Evolutionary conservation across 306 rosid species (phyloP).

Genomic region (Astragalus glycyphyllos): DNA sequence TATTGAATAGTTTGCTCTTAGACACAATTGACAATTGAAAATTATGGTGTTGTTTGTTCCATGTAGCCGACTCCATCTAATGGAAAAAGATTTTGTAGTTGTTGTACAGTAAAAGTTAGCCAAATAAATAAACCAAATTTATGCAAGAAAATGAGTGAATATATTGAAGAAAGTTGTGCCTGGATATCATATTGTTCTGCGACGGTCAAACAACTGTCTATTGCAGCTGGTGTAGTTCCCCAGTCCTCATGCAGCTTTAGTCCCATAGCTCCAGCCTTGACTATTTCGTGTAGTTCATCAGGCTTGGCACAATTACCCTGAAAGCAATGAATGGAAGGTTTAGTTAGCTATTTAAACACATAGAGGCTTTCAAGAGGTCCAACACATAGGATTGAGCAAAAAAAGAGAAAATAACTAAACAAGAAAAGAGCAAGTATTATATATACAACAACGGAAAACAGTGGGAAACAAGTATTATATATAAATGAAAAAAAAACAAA

Average conservation of each 20-base stretch:
- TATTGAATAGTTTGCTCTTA: not conserved
- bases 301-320: constrained; percentile 87
- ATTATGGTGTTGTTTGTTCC: not conserved
- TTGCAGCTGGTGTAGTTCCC: constrained; percentile 95
- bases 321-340: constrained; percentile 39
- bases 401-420: not conserved
- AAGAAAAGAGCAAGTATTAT: constrained; percentile 6
- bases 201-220: constrained; percentile 75
- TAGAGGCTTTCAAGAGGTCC: constrained; percentile 15
- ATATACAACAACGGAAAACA: constrained; percentile 36
- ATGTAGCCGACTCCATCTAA: not conserved
- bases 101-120: constrained; percentile 30
- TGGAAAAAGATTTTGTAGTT: not conserved
- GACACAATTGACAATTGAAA: not conserved
- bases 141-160: constrained; percentile 19
- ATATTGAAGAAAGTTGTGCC: constrained; percentile 47
- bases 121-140: constrained; percentile 10
- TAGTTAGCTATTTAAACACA: constrained; percentile 17
- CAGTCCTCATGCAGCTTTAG: constrained; percentile 97
- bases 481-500: constrained; percentile 43
- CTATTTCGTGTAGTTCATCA: constrained; percentile 69
- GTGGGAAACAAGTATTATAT: not conserved
- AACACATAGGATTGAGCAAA: constrained; percentile 7
- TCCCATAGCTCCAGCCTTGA: constrained; percentile 96
- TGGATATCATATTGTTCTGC: constrained; percentile 83